Base-by-base conservation (phyloP, 345 rosid species). In the Gossypium rotundifolium region DNA sequence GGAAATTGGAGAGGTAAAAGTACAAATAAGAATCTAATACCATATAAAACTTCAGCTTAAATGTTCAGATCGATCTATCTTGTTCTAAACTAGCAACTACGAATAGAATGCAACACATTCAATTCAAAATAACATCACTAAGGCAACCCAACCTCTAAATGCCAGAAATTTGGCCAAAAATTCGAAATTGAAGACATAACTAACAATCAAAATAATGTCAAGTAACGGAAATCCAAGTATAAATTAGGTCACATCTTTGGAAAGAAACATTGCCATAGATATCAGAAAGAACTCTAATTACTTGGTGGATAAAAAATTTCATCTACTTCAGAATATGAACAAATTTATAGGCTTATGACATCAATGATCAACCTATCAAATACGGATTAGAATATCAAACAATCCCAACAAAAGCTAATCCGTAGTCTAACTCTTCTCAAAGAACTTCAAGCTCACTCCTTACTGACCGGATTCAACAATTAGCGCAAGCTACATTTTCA, bases 11-110 rank as follows among this genome's bases (percentile, higher is more conserved):
- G 48, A 29, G n/a, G 1, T 16, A n/a, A 23, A 55, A 23, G 55
- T 46, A 75, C 63, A 42, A 51, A 22, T 71, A 29, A 82, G 74
- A 63, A 58, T 60, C 79, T 58, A 62, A 53, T 4, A 14, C 65
- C 60, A 22, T 46, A 20, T 40, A 27, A 79, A 65, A 73, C 42
- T 59, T 13, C 66, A 69, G 46, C 18, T 29, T 73, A 54, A 3
- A 29, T 29, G 10, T 58, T 7, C 1, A 45, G 61, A 18, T 18
- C 29, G 25, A 57, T 57, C 62, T 10, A 1, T 57, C 23, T 22
- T 57, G 61, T 22, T 22, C 62, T 57, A 4, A 57, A 57, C 62
- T 57, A 57, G 62, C 62, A 57, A 57, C 29, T 33, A 33, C 40
- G 7, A 33, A 33, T 33, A 33, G 40, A 33, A 33, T 33, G 40